Evolutionary conservation across 1,284 basidiomycete species (phyloP), one percentile per base, ranked within the genome.

Genomic region (Cryptococcus wingfieldii): DNA sequence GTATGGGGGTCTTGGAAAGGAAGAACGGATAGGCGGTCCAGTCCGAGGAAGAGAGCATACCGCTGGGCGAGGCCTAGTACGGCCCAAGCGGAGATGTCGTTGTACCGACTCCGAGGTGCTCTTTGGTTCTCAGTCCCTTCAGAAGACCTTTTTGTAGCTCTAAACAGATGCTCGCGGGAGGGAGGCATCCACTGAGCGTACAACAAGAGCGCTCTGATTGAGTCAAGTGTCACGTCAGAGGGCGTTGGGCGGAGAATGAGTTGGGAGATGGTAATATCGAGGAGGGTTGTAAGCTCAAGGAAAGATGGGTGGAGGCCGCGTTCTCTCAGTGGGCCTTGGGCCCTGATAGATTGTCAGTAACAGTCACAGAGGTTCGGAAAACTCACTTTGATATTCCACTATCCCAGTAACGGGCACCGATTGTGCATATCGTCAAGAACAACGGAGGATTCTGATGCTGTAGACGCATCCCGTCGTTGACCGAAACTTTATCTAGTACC

Each of bases 141-240:
- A 8, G 31, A 34, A 7, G 31, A 34, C 31, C 7, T 34, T 8
- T 34, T 34, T 2, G 31, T 34, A 10, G 31, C 31, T 1, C 31
- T 14, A 19, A 5, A 14, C 27, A 23, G 44, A 23, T 45, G 16
- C 6, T 48, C 47, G n/a, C 47, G 47, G 28, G n/a, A 19, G 13
- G 49, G 27, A 3, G 53, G 53, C 53, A 54, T 54, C 53, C 53
- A 54, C 38, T 54, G 53, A 10, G 53, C 53, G 18, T 54, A 54
- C 8, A 54, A 47, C 41, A 54, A 31, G 19, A 54, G 39, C 10
- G 47, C 38, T 16, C 47, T 39, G 47, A 54, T 54, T 9, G 53
- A 42, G 39, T 54, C 53, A 8, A 54, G 47, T 18, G 37, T 54
- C 10, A 49, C 53, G 38, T 54, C 47, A 14, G 53, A 48, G 3